Percentiles rank a stretch among this genome's conserved stretches.
Evolutionary conservation across 371 early-diverging fungal species (phyloP).

Genomic region (Neoconidiobolus thromboides): DNA sequence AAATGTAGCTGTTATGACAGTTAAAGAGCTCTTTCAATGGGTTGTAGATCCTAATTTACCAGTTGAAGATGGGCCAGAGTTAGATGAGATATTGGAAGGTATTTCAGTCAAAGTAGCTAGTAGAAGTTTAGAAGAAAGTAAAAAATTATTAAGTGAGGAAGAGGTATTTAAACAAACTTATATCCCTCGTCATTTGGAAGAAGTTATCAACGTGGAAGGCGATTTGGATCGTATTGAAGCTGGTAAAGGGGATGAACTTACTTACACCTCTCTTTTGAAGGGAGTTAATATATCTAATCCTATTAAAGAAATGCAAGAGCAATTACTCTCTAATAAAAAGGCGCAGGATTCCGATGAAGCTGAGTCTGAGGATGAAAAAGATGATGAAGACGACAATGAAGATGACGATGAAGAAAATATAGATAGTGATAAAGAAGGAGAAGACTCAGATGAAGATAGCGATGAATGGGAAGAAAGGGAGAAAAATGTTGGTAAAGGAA

Average conservation of each 20-base stretch:
- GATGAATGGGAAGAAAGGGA: conserved; percentile 22
- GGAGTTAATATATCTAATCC: background rate
- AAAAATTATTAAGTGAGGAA: conserved; percentile 34
- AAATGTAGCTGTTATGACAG: conserved; percentile 57
- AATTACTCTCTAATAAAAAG: background rate
- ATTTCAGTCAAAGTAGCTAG: conserved; percentile 8
- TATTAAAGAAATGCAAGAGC: background rate
- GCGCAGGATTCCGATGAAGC: background rate
- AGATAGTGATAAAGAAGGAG: conserved; percentile 12
- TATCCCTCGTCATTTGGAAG: conserved; percentile 81
- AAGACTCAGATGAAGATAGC: conserved; percentile 17
- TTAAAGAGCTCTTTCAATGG: conserved; percentile 81
- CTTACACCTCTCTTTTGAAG: background rate
- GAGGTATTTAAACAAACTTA: conserved; percentile 79
- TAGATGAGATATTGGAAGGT: conserved; percentile 27
- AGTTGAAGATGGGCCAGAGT: conserved; percentile 29
- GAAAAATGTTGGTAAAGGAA: conserved; percentile 26
- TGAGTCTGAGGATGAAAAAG: background rate
- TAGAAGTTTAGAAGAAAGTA: conserved; percentile 15
- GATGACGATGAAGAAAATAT: conserved; percentile 8
- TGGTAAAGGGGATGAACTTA: conserved; percentile 51
- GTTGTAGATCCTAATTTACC: conserved; percentile 45
- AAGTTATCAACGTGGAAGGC: conserved; percentile 74
- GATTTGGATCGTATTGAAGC: conserved; percentile 54
- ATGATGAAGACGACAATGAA: conserved; percentile 4